Percentiles rank a stretch among this genome's conserved stretches.
phyloP scores from a whole-genome alignment of 2,329 filamentous ascomycete species.

The Colletotrichum eremochloae region DNA sequence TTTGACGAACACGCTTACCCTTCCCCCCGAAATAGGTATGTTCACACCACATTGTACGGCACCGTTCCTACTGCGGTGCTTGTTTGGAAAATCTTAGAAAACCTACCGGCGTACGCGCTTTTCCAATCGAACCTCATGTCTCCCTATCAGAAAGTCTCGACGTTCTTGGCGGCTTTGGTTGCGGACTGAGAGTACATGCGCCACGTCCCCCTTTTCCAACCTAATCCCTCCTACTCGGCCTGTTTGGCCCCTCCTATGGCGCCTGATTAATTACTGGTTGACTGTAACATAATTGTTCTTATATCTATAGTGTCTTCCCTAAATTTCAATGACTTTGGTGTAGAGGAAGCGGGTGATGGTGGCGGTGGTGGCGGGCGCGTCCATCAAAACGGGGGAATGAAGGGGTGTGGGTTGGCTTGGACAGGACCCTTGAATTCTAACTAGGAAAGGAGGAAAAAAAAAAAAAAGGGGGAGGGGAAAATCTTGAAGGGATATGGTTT shows the following conservation, averaged over 20 bases:
- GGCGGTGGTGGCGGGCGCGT: background rate
- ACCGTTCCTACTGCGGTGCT: background rate
- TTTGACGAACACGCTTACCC: background rate
- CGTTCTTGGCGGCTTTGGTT: background rate
- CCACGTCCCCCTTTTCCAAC: too few relatives aligned
- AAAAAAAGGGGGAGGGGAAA: too few relatives aligned
- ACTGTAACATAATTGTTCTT: background rate
- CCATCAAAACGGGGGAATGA: background rate
- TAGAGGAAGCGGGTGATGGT: background rate
- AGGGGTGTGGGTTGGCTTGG: too few relatives aligned
- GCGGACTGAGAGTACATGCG: background rate
- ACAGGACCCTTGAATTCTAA: slow-evolving; percentile 6
- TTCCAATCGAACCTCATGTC: background rate
- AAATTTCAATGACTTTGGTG: slow-evolving; percentile 19
- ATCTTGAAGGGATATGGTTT: background rate
- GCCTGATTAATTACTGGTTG: background rate
- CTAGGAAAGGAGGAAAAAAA: background rate
- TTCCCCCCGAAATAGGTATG: background rate
- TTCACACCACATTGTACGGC: background rate
- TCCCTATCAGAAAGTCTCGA: background rate
- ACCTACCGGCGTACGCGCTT: background rate
- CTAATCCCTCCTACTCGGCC: background rate
- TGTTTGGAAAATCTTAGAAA: background rate
- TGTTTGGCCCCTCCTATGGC: background rate
- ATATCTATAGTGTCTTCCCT: too few relatives aligned